Conservation (phyloP, 306 rosid species). For the Prunus campanulata region DNA sequence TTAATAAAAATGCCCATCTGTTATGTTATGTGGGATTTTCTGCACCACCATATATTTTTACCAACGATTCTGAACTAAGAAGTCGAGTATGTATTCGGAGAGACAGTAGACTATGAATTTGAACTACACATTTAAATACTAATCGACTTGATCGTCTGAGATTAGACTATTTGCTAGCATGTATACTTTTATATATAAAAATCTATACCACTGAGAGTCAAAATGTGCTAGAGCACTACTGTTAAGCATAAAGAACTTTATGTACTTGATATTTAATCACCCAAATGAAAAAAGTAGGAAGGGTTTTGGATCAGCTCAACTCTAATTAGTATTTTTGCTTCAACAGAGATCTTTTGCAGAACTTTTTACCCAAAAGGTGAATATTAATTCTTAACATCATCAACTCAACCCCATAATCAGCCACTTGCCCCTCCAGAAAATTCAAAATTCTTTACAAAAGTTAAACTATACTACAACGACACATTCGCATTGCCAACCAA, state of each 20-base stretch:
- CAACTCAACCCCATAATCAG: conserved; percentile 2
- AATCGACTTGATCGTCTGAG: neutral
- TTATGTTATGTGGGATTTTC: neutral
- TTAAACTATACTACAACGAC: too few species aligned
- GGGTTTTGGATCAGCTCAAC: neutral
- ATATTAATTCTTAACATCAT: neutral
- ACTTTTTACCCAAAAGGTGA: neutral
- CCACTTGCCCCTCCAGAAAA: conserved; percentile 2
- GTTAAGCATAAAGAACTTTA: neutral
- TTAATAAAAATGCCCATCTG: too few species aligned
- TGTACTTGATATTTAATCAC: neutral
- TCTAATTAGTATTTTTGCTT: neutral
- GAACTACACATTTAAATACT: neutral
- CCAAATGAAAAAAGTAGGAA: neutral
- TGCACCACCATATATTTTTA: neutral
- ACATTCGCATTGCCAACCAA: neutral
- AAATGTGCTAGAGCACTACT: neutral
- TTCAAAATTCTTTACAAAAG: neutral
- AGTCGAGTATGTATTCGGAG: neutral
- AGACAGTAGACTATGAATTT: neutral
- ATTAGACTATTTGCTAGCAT: neutral
- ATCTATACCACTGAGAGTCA: neutral
- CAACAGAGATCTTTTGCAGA: neutral
- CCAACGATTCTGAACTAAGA: neutral
- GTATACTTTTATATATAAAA: neutral